These are phyloP conservation scores for Saccharomycopsis amapae DNA, from an alignment of 805 yeast genomes.

Conservation along the genomic window DNA sequence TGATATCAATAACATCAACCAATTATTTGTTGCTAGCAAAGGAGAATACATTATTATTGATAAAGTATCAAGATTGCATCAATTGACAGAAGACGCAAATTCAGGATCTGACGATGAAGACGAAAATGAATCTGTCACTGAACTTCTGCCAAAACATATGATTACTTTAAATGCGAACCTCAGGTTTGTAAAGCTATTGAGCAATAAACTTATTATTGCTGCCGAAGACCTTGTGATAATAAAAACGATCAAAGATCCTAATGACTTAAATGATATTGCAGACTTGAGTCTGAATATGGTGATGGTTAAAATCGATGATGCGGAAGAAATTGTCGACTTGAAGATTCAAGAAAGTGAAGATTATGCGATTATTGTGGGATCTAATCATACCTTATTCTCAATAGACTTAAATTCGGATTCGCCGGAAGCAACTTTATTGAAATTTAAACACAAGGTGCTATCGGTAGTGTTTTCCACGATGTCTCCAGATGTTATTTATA, in stretches of 20 bases:
- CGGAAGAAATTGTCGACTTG: not conserved
- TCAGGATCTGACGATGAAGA: not conserved
- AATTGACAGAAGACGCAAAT: not conserved
- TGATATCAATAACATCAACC: slow-evolving; percentile 14
- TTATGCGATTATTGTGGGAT: not conserved
- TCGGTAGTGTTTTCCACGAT: not conserved
- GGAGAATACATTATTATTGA: slow-evolving; percentile 11
- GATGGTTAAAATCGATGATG: not conserved
- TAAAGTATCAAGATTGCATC: slow-evolving; percentile 6
- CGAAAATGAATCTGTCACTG: slow-evolving; percentile 6
- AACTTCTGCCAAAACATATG: not conserved
- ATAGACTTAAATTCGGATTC: not conserved
- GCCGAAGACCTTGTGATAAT: slow-evolving; percentile 1
- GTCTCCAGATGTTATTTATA: not conserved
- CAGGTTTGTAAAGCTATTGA: slow-evolving; percentile 8
- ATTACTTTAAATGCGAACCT: not conserved
- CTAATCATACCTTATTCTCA: not conserved
- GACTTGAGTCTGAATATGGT: not conserved
- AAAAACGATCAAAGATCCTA: not conserved
- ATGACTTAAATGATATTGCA: not conserved
- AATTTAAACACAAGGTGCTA: not conserved
- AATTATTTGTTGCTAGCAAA: slow-evolving; percentile 7
- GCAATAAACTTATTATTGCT: slow-evolving; percentile 1
- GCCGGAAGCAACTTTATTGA: not conserved
- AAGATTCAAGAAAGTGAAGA: slow-evolving; percentile 1